Evolutionary conservation across 768 basidiomycete genomes (phyloP).

Genomic region (Sistotremastrum suecicum): DNA sequence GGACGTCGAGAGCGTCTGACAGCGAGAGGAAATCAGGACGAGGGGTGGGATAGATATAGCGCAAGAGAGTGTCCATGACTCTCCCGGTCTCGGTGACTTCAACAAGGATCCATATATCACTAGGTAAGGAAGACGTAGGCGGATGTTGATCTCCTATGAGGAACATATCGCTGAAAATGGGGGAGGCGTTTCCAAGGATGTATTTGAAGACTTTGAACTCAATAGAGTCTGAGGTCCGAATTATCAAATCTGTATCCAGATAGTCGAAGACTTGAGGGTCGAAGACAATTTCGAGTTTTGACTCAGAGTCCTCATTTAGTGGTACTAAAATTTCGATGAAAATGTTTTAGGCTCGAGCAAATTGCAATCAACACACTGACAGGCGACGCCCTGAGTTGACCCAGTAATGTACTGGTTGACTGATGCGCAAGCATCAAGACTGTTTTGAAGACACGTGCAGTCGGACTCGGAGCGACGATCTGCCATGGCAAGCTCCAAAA

Average conservation of each 20-base stretch:
- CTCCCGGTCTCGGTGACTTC: slow-evolving; percentile 37
- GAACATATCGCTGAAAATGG: slow-evolving; percentile 61
- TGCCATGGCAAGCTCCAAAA: no score
- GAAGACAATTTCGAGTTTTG: no score
- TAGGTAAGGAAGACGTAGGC: slow-evolving; percentile 5
- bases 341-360: no score
- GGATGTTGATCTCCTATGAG: slow-evolving; percentile 38
- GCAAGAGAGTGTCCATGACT: slow-evolving; percentile 36
- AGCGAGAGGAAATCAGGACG: slow-evolving; percentile 37
- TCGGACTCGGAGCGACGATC: no score
- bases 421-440: no score
- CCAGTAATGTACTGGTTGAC: no score
- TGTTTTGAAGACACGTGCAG: no score
- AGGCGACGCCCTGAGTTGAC: no score
- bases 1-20: slow-evolving; percentile 35
- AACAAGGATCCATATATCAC: slow-evolving; percentile 18
- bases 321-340: no score
- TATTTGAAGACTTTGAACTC: slow-evolving; percentile 49
- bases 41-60: slow-evolving; percentile 47
- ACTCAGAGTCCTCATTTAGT: no score
- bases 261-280: slow-evolving; percentile 12
- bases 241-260: slow-evolving; percentile 37
- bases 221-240: slow-evolving; percentile 23
- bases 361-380: no score
- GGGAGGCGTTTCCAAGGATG: slow-evolving; percentile 48